These are phyloP conservation scores for Mucor mucedo DNA, from an alignment of 371 early-diverging fungal species.

Conservation along the genomic window DNA sequence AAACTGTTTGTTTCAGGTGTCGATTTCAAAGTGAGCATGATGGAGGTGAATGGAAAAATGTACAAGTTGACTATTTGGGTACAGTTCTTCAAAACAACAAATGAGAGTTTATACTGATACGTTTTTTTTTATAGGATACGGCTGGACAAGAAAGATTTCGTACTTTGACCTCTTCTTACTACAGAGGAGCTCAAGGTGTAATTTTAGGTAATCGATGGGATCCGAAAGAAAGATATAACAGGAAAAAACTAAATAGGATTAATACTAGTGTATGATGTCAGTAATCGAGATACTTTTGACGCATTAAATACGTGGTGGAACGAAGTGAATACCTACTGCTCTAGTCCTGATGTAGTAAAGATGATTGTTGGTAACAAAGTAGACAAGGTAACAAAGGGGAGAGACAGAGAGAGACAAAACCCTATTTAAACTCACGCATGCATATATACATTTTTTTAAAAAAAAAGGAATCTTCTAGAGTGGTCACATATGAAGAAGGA, in stretches of 20 bases:
- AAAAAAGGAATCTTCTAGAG: slow-evolving; percentile 71
- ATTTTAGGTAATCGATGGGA: slow-evolving; percentile 83
- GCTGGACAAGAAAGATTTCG: slow-evolving; percentile 99
- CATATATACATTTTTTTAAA: no score
- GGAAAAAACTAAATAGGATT: slow-evolving; percentile 1
- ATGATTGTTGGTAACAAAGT: slow-evolving; percentile 98
- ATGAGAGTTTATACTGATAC: neutral
- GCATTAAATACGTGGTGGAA: slow-evolving; percentile 92
- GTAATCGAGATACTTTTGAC: slow-evolving; percentile 91
- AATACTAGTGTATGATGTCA: slow-evolving; percentile 93
- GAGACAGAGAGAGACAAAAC: no score
- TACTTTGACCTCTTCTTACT: slow-evolving; percentile 99
- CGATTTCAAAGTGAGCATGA: slow-evolving; percentile 99
- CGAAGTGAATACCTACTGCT: slow-evolving; percentile 93
- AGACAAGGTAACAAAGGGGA: slow-evolving; percentile 75
- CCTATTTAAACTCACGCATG: no score
- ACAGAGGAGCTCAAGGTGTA: slow-evolving; percentile 99
- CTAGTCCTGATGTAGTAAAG: slow-evolving; percentile 85
- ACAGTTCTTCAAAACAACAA: slow-evolving; percentile 14
- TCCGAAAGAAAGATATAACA: slow-evolving; percentile 67
- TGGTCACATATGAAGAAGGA: slow-evolving; percentile 89
- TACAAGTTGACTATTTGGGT: slow-evolving; percentile 99
- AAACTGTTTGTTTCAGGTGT: slow-evolving; percentile 71
- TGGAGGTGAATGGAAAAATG: slow-evolving; percentile 86
- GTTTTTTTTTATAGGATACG: slow-evolving; percentile 94